Evolutionary conservation across 1,139 yeast genomes (phyloP), one percentile per base, ranked within the genome.

Genomic region (Suhomyces yuchorum): DNA sequence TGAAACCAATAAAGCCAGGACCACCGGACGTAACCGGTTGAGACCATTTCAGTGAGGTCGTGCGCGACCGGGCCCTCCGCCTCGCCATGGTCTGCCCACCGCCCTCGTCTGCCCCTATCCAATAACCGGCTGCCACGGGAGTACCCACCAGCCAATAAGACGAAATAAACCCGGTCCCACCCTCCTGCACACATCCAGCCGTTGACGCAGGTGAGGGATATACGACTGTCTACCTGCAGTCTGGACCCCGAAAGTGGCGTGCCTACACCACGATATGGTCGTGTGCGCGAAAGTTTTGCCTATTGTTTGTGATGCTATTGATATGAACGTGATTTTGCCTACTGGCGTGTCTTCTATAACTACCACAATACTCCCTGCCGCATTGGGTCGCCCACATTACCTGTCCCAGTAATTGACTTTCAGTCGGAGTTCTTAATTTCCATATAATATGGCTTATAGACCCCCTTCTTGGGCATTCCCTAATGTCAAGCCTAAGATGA

Each of bases 401-500:
- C 30, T 12, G 22, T 24, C 37, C 43, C 18, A 22, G 37, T 33
- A 36, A 36, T 36, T 12, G 32, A 20, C 19, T 22, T 18, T 26
- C 33, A 2, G n/a, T 30, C 14, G 7, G 19, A n/a, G 32, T 26
- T 8, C 33, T 24, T 24, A 19, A 40, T 32, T 12, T 14, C 20
- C 30, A 24, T 42, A 15, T 49, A 38, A 37, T 37, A 53, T 55
- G 55, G 52, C 53, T 11, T 53, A 51, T 37, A 45, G 56, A 45
- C 51, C 56, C 32, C 50, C 52, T 11, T 26, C 44, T 37, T 50
- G 50, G 50, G 46, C 44, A 3, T 24, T 48, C 20, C 46, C 55
- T 20, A 51, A 54, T 19, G 44, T 48, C 47, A 54, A 47, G 37
- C 56, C 39, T 46, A 53, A 50, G 35, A 48, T 54, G 52, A 56